Percentiles rank a stretch among this genome's conserved stretches.
Conservation (phyloP, 73 alveolate genomes). For the Effrenium voratum region DNA sequence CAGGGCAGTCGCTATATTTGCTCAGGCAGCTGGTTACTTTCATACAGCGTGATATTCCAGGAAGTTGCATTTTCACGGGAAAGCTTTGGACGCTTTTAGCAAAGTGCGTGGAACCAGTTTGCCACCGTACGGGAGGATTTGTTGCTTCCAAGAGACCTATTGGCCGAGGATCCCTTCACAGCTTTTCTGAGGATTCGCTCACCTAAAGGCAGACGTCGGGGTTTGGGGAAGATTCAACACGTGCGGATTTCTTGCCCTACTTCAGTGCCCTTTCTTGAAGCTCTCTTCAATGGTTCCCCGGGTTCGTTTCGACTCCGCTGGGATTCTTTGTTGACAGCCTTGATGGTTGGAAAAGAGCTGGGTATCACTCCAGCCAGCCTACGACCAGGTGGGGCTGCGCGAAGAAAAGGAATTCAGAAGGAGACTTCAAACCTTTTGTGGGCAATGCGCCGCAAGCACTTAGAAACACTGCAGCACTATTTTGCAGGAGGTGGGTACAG, state of each 20-base stretch:
- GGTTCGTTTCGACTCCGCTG: background rate
- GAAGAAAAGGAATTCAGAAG: background rate
- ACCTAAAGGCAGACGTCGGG: background rate
- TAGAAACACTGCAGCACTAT: background rate
- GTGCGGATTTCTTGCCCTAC: background rate
- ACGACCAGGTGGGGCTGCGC: background rate
- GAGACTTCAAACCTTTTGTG: background rate
- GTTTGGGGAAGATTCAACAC: background rate
- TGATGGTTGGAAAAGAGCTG: background rate
- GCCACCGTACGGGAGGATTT: too few relatives aligned
- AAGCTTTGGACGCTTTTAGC: too few relatives aligned
- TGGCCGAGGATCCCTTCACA: background rate
- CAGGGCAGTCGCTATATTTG: too few relatives aligned
- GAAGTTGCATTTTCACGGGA: too few relatives aligned
- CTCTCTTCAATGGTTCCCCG: background rate
- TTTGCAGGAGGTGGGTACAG: background rate
- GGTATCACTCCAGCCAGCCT: background rate
- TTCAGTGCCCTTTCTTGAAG: background rate
- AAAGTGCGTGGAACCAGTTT: too few relatives aligned
- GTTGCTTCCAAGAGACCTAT: background rate
- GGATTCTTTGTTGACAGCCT: background rate
- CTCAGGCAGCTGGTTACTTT: too few relatives aligned
- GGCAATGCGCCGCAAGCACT: background rate
- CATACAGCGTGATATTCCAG: too few relatives aligned
- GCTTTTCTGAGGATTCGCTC: background rate